Evolutionary conservation across 148 eudicot species (phyloP).

Genomic region (Simmondsia chinensis): DNA sequence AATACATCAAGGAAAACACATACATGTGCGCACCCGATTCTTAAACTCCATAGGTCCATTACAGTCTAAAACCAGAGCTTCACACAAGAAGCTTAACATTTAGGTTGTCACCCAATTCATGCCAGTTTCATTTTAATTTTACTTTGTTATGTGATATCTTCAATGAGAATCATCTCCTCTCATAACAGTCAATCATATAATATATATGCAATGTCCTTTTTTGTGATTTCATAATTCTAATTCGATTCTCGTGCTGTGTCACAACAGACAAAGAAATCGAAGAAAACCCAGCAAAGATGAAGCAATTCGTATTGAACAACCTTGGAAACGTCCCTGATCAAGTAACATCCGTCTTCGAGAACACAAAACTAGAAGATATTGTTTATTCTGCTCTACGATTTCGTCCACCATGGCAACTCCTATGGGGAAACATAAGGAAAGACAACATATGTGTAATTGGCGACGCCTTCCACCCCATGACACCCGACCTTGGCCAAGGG

Average conservation of each 20-base stretch:
- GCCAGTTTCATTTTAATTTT: too few relatives aligned
- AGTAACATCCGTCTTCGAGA: constrained; percentile 20
- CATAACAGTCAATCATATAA: too few relatives aligned
- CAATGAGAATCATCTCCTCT: too few relatives aligned
- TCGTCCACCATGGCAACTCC: constrained; percentile 39
- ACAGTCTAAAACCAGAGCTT: too few relatives aligned
- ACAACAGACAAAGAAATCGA: constrained; percentile 19
- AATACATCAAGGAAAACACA: too few relatives aligned
- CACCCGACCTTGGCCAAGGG: constrained; percentile 66
- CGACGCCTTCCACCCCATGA: constrained; percentile 59
- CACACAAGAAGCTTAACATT: too few relatives aligned
- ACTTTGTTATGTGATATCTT: too few relatives aligned
- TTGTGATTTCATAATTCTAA: background rate
- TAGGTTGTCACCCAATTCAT: too few relatives aligned
- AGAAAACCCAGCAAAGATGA: constrained; percentile 34
- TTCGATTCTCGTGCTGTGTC: background rate
- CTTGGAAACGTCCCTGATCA: constrained; percentile 36
- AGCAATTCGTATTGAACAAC: constrained; percentile 43
- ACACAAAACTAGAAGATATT: constrained; percentile 21
- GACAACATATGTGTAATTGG: constrained; percentile 51
- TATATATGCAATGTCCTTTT: too few relatives aligned
- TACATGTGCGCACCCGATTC: too few relatives aligned
- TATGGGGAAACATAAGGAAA: constrained; percentile 39
- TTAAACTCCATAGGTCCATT: too few relatives aligned
- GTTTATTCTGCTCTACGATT: constrained; percentile 24